phyloP scores from a whole-genome alignment of 2,329 filamentous ascomycete genomes.

The Chaetomiaceae sp. region DNA sequence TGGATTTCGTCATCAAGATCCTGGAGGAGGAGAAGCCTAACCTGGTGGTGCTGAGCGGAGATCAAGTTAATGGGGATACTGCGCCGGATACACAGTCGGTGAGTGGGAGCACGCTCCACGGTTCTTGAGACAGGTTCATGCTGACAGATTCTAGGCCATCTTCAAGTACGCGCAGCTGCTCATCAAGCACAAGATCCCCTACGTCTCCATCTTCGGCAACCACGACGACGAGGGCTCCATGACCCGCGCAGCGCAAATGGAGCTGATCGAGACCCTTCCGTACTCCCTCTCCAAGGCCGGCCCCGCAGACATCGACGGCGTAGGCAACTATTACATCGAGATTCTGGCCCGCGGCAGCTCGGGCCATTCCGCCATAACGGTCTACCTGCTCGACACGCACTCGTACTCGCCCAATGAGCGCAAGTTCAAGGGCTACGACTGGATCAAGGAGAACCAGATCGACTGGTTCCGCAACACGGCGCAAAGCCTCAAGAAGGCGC shows the following conservation, averaged over 20 bases:
- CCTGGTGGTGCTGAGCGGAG: constrained; percentile 83
- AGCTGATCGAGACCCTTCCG: constrained; percentile 77
- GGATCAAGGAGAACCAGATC: constrained; percentile 92
- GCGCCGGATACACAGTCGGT: constrained; percentile 85
- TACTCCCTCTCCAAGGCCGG: constrained; percentile 85
- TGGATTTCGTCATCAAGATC: constrained; percentile 80
- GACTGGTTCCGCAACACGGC: constrained; percentile 87
- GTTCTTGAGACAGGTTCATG: neutral
- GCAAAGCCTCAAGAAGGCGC: constrained; percentile 66
- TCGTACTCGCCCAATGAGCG: constrained; percentile 86
- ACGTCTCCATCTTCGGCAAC: constrained; percentile 90
- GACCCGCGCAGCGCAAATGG: constrained; percentile 74
- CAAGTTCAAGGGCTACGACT: constrained; percentile 90
- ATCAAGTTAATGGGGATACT: constrained; percentile 93
- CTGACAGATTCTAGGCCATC: constrained; percentile 57
- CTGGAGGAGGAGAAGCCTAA: constrained; percentile 93
- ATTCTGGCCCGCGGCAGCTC: constrained; percentile 74
- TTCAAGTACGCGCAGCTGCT: constrained; percentile 89
- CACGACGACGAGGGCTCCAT: constrained; percentile 91
- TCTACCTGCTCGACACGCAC: constrained; percentile 95
- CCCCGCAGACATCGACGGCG: constrained; percentile 77
- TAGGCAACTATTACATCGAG: constrained; percentile 94
- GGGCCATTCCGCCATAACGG: constrained; percentile 82
- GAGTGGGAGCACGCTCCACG: constrained; percentile 29
- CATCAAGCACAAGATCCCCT: constrained; percentile 83